Conservation (phyloP, 177 flowering plant genomes). For the Vitis hybrid region DNA sequence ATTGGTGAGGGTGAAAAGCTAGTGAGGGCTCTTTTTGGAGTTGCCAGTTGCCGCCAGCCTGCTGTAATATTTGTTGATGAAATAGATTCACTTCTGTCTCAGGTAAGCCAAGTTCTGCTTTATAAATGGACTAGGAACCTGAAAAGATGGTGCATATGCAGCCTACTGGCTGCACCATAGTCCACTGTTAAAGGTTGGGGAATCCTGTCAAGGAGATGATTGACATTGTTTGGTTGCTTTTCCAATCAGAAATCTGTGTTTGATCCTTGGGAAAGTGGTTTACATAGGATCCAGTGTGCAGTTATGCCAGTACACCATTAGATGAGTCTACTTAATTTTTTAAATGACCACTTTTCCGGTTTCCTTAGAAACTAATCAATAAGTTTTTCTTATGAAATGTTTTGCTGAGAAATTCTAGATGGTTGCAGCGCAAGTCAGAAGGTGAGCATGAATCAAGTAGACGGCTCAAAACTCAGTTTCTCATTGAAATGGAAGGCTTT, state of each 20-base stretch:
- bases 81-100: slow-evolving; percentile 97
- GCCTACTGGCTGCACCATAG: neutral
- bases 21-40: slow-evolving; percentile 97
- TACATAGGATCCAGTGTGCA: neutral
- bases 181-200: neutral
- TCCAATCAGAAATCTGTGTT: neutral
- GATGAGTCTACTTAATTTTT: neutral
- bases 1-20: slow-evolving; percentile 99
- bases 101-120: slow-evolving; percentile 46
- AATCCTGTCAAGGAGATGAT: neutral
- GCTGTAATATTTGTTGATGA: slow-evolving; percentile 99
- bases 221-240: neutral
- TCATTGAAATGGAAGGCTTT: slow-evolving; percentile 99
- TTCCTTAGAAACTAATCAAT: neutral
- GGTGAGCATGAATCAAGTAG: slow-evolving; percentile 99
- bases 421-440: slow-evolving; percentile 92
- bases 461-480: slow-evolving; percentile 96
- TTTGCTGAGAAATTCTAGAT: slow-evolving; percentile 12
- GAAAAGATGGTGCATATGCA: neutral
- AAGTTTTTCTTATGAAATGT: neutral
- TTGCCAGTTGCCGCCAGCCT: slow-evolving; percentile 99
- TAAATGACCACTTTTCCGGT: slow-evolving; percentile 3
- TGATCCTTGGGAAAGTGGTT: neutral
- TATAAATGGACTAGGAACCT: neutral
- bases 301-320: neutral